Evolutionary conservation across 345 rosid genomes (phyloP), one percentile per base, ranked within the genome.

Genomic region (Brassica nigra): DNA sequence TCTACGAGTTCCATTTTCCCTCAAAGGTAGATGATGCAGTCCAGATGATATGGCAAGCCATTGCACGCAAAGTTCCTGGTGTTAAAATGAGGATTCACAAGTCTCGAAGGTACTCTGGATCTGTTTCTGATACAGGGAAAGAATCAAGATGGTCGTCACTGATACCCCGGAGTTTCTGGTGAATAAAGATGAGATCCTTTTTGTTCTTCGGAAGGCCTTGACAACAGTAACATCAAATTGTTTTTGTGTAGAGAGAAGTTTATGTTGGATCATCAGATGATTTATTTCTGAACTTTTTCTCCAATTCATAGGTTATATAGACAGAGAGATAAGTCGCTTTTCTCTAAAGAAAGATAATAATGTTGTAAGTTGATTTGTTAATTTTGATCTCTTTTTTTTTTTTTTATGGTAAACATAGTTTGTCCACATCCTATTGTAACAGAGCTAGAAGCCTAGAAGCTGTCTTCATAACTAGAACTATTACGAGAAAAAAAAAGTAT

Each of bases 1-100:
- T 80, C 63, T 90, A 86, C 2, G 91, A 91, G 88, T 93, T 88
- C 11, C 91, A 88, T 37, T 89, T 86, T 66, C 99, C 99, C 0
- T 92, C 95, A 0, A 84, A 75, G 79, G 86, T 82, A 30, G 92
- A 85, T 12, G 97, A 93, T 82, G 99, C 98, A 0, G 92, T 95
- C 27, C 97, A 95, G 58, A 95, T 95, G 96, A 91, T 91, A 80
- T 95, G 99, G 98, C 92, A 89, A 83, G 92, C 97, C 1, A 83
- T 95, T 68, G 90, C 92, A 7, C 90, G 95, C 12, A 95, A 91
- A 80, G 94, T 86, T 70, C 93, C 99, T 16, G 76, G 85, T 29
- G 70, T 88, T 54, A 82, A 83, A 77, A 79, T 87, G 93, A 90
- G 90, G 80, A 66, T 91, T 70, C 88, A 95, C 81, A 91, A 82